Conservation (phyloP, 352 stramenopile genomes). For the Sclerospora graminicola region DNA sequence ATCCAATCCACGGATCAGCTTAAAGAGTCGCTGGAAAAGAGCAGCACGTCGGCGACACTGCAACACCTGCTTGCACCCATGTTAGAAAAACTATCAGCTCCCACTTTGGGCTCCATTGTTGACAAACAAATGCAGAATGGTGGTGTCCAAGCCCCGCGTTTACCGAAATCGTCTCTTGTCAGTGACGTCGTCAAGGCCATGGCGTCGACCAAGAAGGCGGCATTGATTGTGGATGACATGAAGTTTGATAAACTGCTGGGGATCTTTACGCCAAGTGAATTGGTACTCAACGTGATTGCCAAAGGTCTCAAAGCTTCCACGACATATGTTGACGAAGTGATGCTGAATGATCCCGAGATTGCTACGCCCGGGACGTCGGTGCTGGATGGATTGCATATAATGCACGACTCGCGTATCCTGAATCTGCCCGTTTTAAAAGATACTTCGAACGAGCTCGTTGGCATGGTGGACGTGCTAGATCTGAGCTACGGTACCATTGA, state of each 20-base stretch:
- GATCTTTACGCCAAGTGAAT: slow-evolving; percentile 95
- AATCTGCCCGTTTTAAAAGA: slow-evolving; percentile 74
- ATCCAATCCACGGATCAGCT: slow-evolving; percentile 77
- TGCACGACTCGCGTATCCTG: slow-evolving; percentile 78
- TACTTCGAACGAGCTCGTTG: slow-evolving; percentile 52
- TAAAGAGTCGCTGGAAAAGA: slow-evolving; percentile 73
- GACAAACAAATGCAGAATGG: slow-evolving; percentile 55
- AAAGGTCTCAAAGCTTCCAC: slow-evolving; percentile 83
- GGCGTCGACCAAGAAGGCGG: slow-evolving; percentile 82
- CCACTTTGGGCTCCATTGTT: slow-evolving; percentile 78
- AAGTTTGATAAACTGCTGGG: slow-evolving; percentile 86
- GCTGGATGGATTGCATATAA: slow-evolving; percentile 82
- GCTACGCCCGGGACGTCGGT: slow-evolving; percentile 55
- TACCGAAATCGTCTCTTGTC: slow-evolving; percentile 82
- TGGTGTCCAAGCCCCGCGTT: slow-evolving; percentile 41
- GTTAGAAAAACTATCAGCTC: slow-evolving; percentile 71
- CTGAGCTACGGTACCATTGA: slow-evolving; percentile 85
- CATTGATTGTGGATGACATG: slow-evolving; percentile 88
- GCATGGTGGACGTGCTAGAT: slow-evolving; percentile 76
- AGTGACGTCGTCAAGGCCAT: slow-evolving; percentile 71
- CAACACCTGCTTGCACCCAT: slow-evolving; percentile 74
- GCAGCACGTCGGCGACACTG: slow-evolving; percentile 55
- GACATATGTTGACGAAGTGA: slow-evolving; percentile 88
- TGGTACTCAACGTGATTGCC: slow-evolving; percentile 93
- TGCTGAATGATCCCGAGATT: slow-evolving; percentile 81